Evolutionary conservation across 192 early-diverging fungal genomes (phyloP), one percentile per base, ranked within the genome.

Genomic region (Oehlia diaphana): DNA sequence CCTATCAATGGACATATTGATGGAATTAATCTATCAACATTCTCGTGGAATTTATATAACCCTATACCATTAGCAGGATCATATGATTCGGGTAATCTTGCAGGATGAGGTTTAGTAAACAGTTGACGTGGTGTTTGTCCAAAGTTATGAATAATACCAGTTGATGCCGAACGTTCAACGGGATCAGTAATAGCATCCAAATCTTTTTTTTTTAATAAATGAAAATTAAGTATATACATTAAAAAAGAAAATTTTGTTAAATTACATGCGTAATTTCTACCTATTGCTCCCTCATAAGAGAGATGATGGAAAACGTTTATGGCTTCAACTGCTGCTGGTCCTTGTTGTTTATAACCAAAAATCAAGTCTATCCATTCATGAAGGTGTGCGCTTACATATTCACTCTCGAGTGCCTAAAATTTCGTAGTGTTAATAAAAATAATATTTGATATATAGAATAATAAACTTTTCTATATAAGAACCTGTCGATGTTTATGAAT

Each of bases 331-430:
- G 96, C 94, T 58, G 95, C 92, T 35, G 87, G 87, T 0, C 97
- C 97, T 72, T 92, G 93, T 83, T 98, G 97, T 81, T 97, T 96
- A 84, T 88, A 96, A n/a, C 97, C 97, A 90, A 96, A 98, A 47
- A 97, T 94, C 44, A 98, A 85, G 82, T 98, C 97, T 63, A 98
- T 93, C 97, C 97, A 98, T 81, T 95, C 91, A 84, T 98, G 93
- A 76, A 98, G 81, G 69, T 96, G 91, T 0, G 87, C 88, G 44
- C 95, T 96, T 10, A 98, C 96, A 82, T 95, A 94, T 21, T 97
- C 96, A 37, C 94, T 89, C 82, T 94, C 93, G 1, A 94, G 80
- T 4, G 93, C 93, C 82, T 89, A 77, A 67, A 79, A 77, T 21
- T 5, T 28, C 3, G 31, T 31, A 67, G 9, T 33, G 61, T 79